Evolutionary conservation across 352 stramenopile species (phyloP), one percentile per base, ranked within the genome.

Genomic region (Phytophthora fragariaefolia): DNA sequence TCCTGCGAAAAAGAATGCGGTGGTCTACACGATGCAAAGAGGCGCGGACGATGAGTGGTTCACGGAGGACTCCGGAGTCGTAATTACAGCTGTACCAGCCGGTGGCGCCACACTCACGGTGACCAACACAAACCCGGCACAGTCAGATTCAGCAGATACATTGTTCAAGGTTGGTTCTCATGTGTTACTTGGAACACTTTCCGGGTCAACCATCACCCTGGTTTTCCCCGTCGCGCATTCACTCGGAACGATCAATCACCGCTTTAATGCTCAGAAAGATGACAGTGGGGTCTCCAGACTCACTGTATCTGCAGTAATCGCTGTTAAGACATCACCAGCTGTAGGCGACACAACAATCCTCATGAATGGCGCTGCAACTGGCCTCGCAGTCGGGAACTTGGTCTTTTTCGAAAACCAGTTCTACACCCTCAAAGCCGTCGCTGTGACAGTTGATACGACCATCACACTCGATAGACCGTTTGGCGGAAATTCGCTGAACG

Each of bases 321-420:
- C 34, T 0, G 40, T 83, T 10, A 70, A 28, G 0, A 34, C 78
- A 0, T n/a, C n/a, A n/a, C n/a, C n/a, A n/a, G n/a, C n/a, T n/a
- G n/a, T n/a, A n/a, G n/a, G n/a, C n/a, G n/a, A n/a, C n/a, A n/a
- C n/a, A n/a, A n/a, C n/a, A n/a, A n/a, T n/a, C n/a, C n/a, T n/a
- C n/a, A n/a, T n/a, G n/a, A n/a, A n/a, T n/a, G n/a, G n/a, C n/a
- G n/a, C n/a, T n/a, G n/a, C n/a, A n/a, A n/a, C 61, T 13, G 48
- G 15, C 1, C 24, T 72, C 20, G 18, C 24, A 0, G 48, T 28
- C 4, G 77, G 79, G 1, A 36, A 82, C n/a, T 30, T 71, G 1
- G 15, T 91, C 3, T 91, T 90, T 58, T 87, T 73, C 54, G 67
- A 87, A 34, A 91, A 91, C 60, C 70, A 82, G 43, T 89, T 91